Percentiles rank a stretch among this genome's conserved stretches.
phyloP scores from a whole-genome alignment of 768 basidiomycete species.

The Porpolomopsis calyptriformis region DNA sequence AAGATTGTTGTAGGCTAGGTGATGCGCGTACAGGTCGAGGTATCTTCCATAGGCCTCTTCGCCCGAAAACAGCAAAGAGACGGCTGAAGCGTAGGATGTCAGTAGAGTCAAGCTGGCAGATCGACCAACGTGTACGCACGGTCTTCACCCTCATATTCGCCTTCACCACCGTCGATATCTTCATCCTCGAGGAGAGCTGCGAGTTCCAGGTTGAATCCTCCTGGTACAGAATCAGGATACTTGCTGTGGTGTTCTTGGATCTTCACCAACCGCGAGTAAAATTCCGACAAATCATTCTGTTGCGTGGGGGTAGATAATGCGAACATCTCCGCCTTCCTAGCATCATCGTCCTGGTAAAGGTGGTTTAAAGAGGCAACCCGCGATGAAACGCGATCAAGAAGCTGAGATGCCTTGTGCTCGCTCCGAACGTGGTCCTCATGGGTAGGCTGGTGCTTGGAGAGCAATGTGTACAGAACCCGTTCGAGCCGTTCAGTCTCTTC shows the following conservation, averaged over 20 bases:
- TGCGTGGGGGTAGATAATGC: conserved; percentile 46
- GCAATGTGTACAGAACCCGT: conserved; percentile 70
- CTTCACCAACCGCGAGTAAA: conserved; percentile 92
- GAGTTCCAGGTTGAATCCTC: conserved; percentile 76
- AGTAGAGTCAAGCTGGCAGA: conserved; percentile 4
- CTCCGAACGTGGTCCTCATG: conserved; percentile 61
- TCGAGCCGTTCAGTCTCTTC: conserved; percentile 94
- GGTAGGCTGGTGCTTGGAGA: conserved; percentile 53
- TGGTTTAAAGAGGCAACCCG: conserved; percentile 54
- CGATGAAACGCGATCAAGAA: conserved; percentile 74
- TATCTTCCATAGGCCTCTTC: conserved; percentile 95
- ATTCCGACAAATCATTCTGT: conserved; percentile 77
- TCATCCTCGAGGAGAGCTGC: conserved; percentile 71
- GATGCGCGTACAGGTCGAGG: conserved; percentile 83
- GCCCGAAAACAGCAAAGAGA: conserved; percentile 84
- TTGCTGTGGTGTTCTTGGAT: conserved; percentile 94
- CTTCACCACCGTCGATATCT: conserved; percentile 55
- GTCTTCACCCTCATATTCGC: conserved; percentile 77
- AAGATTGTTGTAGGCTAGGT: conserved; percentile 82
- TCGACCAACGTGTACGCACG: conserved; percentile 42
- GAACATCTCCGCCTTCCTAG: conserved; percentile 57
- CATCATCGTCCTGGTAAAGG: conserved; percentile 69
- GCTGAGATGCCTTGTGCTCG: conserved; percentile 83
- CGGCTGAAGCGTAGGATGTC: conserved; percentile 33
- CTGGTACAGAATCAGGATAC: conserved; percentile 83